Base-by-base conservation (phyloP, 2,329 filamentous ascomycete species). In the Venturia asperata region DNA sequence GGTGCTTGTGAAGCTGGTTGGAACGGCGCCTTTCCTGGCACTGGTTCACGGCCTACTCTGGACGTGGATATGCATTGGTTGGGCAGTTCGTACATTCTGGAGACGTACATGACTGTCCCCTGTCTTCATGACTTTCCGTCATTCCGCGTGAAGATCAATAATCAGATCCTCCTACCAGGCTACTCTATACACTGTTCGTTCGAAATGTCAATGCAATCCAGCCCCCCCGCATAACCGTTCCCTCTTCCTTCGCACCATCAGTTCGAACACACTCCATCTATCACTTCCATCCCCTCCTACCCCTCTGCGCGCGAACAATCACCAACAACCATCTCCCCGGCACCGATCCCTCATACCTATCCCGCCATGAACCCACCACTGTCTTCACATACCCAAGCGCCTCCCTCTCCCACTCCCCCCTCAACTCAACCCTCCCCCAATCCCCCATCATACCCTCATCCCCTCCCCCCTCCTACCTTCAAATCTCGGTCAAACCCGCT, bases 61-160 rank as follows among this genome's bases (percentile, higher is more conserved):
- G 58, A 61, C 41, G 37, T 43, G 41, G 41, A 43, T 61, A 17
- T 24, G 17, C 15, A 42, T 30, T 61, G 58, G 58, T 24, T 61
- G 34, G 19, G 56, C 56, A 15, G 19, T 61, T 42, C 34, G 56
- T 21, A 39, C 7, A 13, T 61, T 41, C 30, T 61, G 56, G 56
- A 61, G 56, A n/a, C 24, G 56, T 11, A 41, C 56, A 15, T 61
- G 56, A 61, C n/a, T 19, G 7, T 47, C 4, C 9, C 4, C 7
- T 17, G 17, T 47, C 21, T 17, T 43, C 15, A 13, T 43, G 7
- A 13, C 4, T 10, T 17, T 13, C 42, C 9, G 15, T 13, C 7
- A 43, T 17, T 43, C 15, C 7, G 15, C 5, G 19, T 21, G 3
- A 15, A 47, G 5, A 21, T 47, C 19, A 47, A 5, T 9, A 19